Evolutionary conservation across 1,284 basidiomycete species (phyloP), one percentile per base, ranked within the genome.

Genomic region (Pulveroboletus ridleyi): DNA sequence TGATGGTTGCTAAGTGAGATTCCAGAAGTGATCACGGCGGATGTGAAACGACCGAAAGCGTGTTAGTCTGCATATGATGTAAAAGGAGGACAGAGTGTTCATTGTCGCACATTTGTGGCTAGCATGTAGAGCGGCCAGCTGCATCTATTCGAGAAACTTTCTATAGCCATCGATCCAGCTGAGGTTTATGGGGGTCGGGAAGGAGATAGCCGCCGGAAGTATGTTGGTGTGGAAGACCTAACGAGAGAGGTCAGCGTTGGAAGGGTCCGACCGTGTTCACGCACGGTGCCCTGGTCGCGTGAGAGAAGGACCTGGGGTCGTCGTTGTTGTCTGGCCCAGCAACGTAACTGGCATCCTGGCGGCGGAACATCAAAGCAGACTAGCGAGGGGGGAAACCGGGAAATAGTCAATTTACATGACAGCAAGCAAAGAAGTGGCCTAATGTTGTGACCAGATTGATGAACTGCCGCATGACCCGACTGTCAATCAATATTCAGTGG

Each of bases 1-100:
- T 93, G 80, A 70, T 84, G 82, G 47, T 83, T 75, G 68, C 85
- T 91, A 94, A 6, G 88, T 92, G 71, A 94, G 93, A 65, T 84
- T 87, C 54, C 80, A 63, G 86, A 82, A 0, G 88, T 92, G 72
- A 94, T 90, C 83, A 94, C 80, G 20, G 79, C 74, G 41, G 76
- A 74, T 8, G 88, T 82, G 72, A 91, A 91, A 35, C 74, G 77
- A 64, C 83, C 84, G 69, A 91, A 91, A 14, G 84, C 83, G 41
- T 72, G 74, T 70, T 85, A 76, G 69, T 91, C 80, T n/a, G n/a
- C n/a, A n/a, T 1, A 72, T 72, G 69, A 91, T 87, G 18, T 72
- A 77, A 75, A 91, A 91, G 4, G 75, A 78, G 2, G 83, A 84
- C 0, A 80, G 84, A 69, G 89, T 83, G 72, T 90, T 83, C 70